Percentiles rank a stretch among this genome's conserved stretches.
Conservation (phyloP, 768 basidiomycete genomes). For the Phaffia tasmanica region DNA sequence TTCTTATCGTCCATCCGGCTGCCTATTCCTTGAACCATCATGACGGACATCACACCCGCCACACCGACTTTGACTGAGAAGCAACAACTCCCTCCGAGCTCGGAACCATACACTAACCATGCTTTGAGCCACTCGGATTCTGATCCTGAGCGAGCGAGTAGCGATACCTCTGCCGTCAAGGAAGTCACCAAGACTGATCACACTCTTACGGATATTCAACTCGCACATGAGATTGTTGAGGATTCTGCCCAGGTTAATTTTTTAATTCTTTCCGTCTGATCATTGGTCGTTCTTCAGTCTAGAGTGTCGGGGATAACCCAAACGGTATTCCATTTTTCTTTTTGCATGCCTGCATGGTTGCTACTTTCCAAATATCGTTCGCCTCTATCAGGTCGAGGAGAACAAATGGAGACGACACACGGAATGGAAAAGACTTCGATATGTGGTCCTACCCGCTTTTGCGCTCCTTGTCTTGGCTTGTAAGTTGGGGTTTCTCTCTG, state of each 20-base stretch:
- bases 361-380: background rate
- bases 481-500: background rate
- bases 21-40: no score
- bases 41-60: no score
- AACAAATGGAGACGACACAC: constrained; percentile 10
- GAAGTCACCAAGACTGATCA: background rate
- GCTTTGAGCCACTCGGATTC: no score
- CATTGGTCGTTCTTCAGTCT: background rate
- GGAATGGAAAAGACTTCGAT: constrained; percentile 13
- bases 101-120: no score
- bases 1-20: no score
- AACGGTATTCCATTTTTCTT: background rate
- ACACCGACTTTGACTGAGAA: no score
- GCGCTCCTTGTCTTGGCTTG: constrained; percentile 17
- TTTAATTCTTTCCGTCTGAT: background rate
- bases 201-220: background rate
- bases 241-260: constrained; percentile 3
- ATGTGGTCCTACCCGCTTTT: constrained; percentile 16
- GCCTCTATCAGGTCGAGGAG: constrained; percentile 5
- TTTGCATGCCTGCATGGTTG: background rate
- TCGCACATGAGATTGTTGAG: constrained; percentile 11
- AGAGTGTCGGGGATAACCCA: background rate
- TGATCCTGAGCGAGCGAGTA: no score
- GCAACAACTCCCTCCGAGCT: no score
- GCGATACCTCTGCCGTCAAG: no score